Evolutionary conservation across 305 asterid genomes (phyloP), one percentile per base, ranked within the genome.

Genomic region (Salvia sclarea): DNA sequence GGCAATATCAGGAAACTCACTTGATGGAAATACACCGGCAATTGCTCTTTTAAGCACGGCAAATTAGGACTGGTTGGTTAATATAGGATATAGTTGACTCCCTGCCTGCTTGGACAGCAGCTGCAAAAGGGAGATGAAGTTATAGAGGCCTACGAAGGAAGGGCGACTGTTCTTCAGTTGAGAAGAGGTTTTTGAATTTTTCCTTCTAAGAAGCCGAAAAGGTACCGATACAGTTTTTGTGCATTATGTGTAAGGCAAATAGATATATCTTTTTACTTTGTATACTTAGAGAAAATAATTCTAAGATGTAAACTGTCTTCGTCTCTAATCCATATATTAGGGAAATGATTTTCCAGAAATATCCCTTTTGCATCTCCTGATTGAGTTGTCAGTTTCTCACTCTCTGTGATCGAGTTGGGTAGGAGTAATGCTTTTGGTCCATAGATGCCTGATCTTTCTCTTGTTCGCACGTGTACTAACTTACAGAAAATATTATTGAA

Each of bases 21-120:
- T 89, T 18, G 81, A 82, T 35, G 92, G 82, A 48, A 85, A 81
- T 56, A 74, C 81, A 14, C 78, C 84, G 3, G 88, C 79, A 25
- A 69, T 75, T 25, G 79, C 80, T 20, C 84, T 92, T 18, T 20
- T 86, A 59, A 70, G 69, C 35, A 35, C 88, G 28, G 61, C 82
- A 75, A 88, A 81, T 66, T 84, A 86, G 84, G 58, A 59, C 2
- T 13, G 21, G 30, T 24, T 53, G 44, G 17, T 33, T 16, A 17
- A 17, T 24, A 4, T 43, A 48, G 40, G 47, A 69, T 60, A 38
- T 57, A 62, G 30, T 69, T 44, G 33, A 60, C 31, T 25, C 65
- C 31, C 50, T 53, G 5, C 35, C 60, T 55, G 38, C 50, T 54
- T 18, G 48, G 30, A 31, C 33, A 11, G 57, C 41, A 25, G 64